Conservation (phyloP, 805 yeast genomes). For the Metschnikowia baotianmanensis region DNA sequence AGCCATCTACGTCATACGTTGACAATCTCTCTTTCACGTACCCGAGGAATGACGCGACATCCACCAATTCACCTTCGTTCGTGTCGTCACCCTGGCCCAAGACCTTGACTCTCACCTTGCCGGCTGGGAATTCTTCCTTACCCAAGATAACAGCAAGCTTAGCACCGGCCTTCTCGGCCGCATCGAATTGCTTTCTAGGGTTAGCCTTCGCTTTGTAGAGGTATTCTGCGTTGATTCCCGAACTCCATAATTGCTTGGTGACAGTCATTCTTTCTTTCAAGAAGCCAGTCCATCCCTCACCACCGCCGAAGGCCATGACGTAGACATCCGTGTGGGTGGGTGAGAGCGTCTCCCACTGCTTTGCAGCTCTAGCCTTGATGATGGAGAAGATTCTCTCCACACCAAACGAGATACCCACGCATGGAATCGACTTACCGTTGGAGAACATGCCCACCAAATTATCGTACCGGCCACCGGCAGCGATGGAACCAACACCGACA, state of each 20-base stretch:
- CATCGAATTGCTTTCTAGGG: conserved; percentile 94
- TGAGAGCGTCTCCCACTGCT: conserved; percentile 60
- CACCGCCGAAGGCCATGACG: conserved; percentile 98
- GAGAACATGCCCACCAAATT: conserved; percentile 96
- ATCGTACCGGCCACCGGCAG: conserved; percentile 99
- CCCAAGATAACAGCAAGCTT: conserved; percentile 90
- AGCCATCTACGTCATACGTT: conserved; percentile 47
- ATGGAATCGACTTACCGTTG: conserved; percentile 88
- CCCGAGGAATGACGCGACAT: conserved; percentile 55
- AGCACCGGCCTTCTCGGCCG: conserved; percentile 94
- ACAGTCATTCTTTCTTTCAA: conserved; percentile 87
- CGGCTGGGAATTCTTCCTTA: conserved; percentile 85
- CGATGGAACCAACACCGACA: conserved; percentile 97
- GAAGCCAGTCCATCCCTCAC: conserved; percentile 93
- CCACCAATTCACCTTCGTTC: conserved; percentile 81
- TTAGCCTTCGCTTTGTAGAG: conserved; percentile 92
- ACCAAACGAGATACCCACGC: conserved; percentile 97
- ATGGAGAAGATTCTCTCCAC: conserved; percentile 92
- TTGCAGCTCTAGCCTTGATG: conserved; percentile 70
- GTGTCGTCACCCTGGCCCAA: conserved; percentile 84
- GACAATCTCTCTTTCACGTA: conserved; percentile 42
- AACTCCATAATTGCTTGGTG: conserved; percentile 79
- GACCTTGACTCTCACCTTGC: conserved; percentile 80
- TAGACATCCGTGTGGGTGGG: conserved; percentile 90
- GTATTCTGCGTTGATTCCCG: conserved; percentile 88